A percentile compares a stretch with the other conserved stretches of the same genome.
Evolutionary conservation across 768 basidiomycete genomes (phyloP).

Genomic region (Exsudoporus frostii): DNA sequence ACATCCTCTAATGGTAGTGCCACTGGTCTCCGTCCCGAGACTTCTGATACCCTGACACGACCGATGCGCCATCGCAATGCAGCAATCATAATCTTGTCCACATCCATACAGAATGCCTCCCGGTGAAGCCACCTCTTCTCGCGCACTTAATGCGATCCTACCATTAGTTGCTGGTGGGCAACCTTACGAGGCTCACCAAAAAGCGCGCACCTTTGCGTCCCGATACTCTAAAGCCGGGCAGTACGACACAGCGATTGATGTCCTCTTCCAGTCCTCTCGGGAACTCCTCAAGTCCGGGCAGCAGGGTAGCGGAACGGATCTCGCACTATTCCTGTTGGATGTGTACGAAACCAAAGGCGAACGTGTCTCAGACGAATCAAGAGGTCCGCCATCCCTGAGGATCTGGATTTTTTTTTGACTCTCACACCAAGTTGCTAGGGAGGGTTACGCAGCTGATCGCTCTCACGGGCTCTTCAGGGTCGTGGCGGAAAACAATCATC

Average conservation of each 20-base stretch:
- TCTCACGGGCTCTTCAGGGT: conserved; percentile 68
- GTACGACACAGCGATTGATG: conserved; percentile 84
- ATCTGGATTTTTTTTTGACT: background rate
- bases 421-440: conserved; percentile 42
- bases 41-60: conserved; percentile 22
- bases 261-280: conserved; percentile 86
- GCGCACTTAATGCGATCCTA: conserved; percentile 72
- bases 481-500: conserved; percentile 90
- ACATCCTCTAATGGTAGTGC: background rate
- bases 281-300: conserved; percentile 88
- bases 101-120: conserved; percentile 23
- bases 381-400: conserved; percentile 52
- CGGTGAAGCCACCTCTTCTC: conserved; percentile 44
- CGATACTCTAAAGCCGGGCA: conserved; percentile 79
- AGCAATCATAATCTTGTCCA: background rate
- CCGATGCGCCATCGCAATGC: background rate
- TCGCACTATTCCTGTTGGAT: conserved; percentile 74
- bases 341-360: conserved; percentile 79
- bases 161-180: conserved; percentile 71
- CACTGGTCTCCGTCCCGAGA: conserved; percentile 9
- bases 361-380: conserved; percentile 67
- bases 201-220: conserved; percentile 92
- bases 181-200: conserved; percentile 91
- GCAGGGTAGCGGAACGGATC: conserved; percentile 86
- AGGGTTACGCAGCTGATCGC: conserved; percentile 90